Base-by-base conservation (phyloP, 2,329 filamentous ascomycete species). In the Cercospora beticola region DNA sequence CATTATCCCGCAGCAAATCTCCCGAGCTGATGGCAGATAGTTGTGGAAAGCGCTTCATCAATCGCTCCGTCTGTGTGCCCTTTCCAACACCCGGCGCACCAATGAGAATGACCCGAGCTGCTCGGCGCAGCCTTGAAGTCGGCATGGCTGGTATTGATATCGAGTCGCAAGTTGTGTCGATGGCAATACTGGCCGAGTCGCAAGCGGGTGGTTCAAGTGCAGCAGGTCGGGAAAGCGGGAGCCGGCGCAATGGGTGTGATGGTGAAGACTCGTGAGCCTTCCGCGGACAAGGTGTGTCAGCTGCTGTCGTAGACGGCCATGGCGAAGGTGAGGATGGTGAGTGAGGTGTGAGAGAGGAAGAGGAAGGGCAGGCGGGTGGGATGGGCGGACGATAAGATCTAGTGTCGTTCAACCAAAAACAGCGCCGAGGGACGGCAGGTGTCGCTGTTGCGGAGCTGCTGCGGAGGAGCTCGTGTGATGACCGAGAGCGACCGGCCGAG, bases 81-180 rank as follows among this genome's bases (percentile, higher is more conserved):
- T 99, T 99, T 71, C 95, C 95, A 67, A 97, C 95, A 68, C 94
- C 94, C n/a, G 95, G 95, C 63, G 94, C 94, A 75, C 95, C 95
- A 75, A 99, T 88, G 74, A 99, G 88, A 78, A 99, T 98, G 72
- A 98, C 90, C 71, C 95, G 91, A 65, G 95, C 95, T 67, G 95
- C 94, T 82, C 73, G 75, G 6, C 76, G 75, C 60, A 75, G 87
- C 82, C 88, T 81, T 74, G 79, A 82, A 30, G 67, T 73, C 18
- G 69, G 58, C 62, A 69, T 67, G 31, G 43, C 21, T 49, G 43
- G 49, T 56, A 64, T 28, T 59, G 57, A 30, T 23, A 23, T 67
- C 31, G 30, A 58, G 16, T 30, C 36, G 63, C 31, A 26, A 58
- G 54, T n/a, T 23, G 23, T 58, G 54, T 31, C n/a, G 31, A 30